phyloP scores from a whole-genome alignment of 2,329 filamentous ascomycete genomes.

The Colletotrichum sp. region DNA sequence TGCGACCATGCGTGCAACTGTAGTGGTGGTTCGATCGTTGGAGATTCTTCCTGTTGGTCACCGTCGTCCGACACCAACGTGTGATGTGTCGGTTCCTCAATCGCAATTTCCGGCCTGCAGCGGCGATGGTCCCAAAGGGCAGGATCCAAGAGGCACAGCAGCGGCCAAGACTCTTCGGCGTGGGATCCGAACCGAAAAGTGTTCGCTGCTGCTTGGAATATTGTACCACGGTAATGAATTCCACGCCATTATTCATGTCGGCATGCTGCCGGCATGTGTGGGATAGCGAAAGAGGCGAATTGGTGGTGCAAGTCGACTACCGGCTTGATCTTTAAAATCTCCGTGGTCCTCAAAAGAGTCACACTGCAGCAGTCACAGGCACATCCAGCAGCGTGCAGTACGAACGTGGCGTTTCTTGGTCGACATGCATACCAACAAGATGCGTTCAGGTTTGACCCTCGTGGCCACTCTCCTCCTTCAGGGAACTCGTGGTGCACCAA shows the following conservation, averaged over 20 bases:
- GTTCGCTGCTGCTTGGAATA: background rate
- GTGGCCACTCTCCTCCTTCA: background rate
- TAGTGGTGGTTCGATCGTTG: background rate
- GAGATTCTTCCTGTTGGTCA: background rate
- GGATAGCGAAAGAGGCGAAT: background rate
- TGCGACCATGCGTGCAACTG: background rate
- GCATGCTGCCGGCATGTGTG: background rate
- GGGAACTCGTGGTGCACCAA: background rate
- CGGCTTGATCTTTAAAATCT: background rate
- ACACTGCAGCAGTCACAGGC: background rate
- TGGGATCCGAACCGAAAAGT: background rate
- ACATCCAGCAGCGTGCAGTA: background rate
- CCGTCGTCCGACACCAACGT: background rate
- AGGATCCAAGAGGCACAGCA: background rate
- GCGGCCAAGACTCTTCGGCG: background rate
- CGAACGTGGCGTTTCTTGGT: background rate
- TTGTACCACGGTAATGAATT: background rate
- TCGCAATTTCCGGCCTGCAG: background rate
- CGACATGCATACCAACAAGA: background rate
- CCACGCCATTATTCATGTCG: background rate
- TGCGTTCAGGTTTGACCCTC: background rate
- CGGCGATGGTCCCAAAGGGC: background rate
- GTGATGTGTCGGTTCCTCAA: background rate
- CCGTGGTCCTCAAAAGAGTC: background rate
- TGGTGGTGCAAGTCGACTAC: background rate